Evolutionary conservation across 768 basidiomycete genomes (phyloP), one percentile per base, ranked within the genome.

Genomic region (Tulasnella sp.): DNA sequence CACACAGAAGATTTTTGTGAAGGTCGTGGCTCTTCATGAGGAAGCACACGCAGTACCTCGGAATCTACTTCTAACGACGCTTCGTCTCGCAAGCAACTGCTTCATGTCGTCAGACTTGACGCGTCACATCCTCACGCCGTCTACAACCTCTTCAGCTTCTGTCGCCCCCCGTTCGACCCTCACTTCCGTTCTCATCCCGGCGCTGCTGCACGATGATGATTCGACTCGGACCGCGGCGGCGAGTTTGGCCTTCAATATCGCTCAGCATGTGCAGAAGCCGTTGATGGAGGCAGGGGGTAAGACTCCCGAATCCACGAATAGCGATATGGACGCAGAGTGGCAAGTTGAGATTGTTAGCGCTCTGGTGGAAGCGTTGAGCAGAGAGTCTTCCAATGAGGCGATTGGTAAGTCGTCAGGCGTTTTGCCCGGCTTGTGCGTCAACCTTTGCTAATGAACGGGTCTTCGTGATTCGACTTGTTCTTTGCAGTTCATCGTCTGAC

Each of bases 341-440:
- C 83, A 90, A 66, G 74, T 87, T 0, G 93, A 96, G 73, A 70
- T 94, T 30, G 74, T 83, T 1, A 87, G 84, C 65, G 93, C 87
- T 0, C 66, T 96, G n/a, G 68, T 92, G 0, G 88, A 91, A 68
- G 87, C 86, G 17, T 66, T 94, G 19, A 76, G 75, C 52, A 77
- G 78, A 63, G 91, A 94, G 72, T 77, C 73, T 62, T 71, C 73
- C 55, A 87, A 76, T 63, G 87, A 89, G 68, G 92, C 93, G 67
- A 82, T 89, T 65, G 83, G 91, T 87, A 58, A 71, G 88, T 68
- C 2, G 31, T n/a, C n/a, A n/a, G n/a, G n/a, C n/a, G n/a, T n/a
- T n/a, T n/a, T n/a, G n/a, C n/a, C n/a, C n/a, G n/a, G n/a, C n/a
- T n/a, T n/a, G n/a, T n/a, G 27, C 30, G 49, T 49, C 17, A 25